Percentiles rank a stretch among this genome's conserved stretches.
Evolutionary conservation across 2,329 filamentous ascomycete genomes (phyloP).

Genomic region (Colletotrichum cordylinicola): DNA sequence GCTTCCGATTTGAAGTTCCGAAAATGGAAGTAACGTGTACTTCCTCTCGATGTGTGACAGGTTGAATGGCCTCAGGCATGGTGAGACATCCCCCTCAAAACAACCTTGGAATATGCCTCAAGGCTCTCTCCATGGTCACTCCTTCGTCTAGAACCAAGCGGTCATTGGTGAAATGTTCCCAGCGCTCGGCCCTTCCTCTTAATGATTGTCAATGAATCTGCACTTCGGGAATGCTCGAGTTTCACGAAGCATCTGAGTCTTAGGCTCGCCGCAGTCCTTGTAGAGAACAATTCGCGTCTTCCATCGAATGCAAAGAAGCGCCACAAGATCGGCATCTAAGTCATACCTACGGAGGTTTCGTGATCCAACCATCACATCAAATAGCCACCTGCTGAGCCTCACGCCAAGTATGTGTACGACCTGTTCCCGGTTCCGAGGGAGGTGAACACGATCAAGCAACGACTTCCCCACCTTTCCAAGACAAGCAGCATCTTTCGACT

Average conservation of each 20-base stretch:
- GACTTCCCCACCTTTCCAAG: neutral
- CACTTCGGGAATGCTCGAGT: neutral
- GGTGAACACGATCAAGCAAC: accelerated
- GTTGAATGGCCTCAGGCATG: accelerated
- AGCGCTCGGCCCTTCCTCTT: no score
- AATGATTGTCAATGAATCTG: neutral
- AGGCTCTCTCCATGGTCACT: neutral
- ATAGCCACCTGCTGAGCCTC: neutral
- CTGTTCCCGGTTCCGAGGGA: neutral
- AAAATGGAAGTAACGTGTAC: neutral
- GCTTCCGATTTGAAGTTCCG: neutral
- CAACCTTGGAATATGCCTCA: neutral
- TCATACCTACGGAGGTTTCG: no score
- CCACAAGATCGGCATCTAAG: no score
- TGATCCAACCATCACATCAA: no score
- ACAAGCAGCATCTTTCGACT: neutral
- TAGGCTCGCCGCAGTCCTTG: no score
- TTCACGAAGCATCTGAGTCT: neutral
- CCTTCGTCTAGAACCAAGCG: no score
- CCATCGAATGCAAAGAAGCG: no score
- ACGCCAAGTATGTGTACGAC: neutral
- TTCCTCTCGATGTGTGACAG: neutral
- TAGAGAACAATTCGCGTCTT: no score
- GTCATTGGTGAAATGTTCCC: no score
- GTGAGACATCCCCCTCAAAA: neutral